Evolutionary conservation across 352 stramenopile species (phyloP), one percentile per base, ranked within the genome.

Genomic region (Elongisporangium prolatum): DNA sequence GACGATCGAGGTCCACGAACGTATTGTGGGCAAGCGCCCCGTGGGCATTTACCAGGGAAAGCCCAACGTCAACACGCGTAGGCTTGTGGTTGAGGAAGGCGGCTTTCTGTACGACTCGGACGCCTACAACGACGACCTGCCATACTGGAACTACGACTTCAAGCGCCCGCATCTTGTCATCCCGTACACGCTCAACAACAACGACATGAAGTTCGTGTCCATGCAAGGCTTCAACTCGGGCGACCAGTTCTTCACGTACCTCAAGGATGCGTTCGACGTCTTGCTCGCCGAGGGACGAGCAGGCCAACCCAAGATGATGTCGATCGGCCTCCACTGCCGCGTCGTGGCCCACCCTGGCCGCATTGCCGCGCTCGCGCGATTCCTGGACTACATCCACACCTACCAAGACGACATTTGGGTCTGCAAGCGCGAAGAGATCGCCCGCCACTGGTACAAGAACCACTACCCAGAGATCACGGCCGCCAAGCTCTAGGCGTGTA

Each of bases 21-120:
- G 92, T 22, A 57, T 98, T 21, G 62, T 97, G 28, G 93, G 92
- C 28, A 88, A 92, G 62, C 78, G 90, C 0, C 95, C 93, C 1
- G 79, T 97, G 56, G 94, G 96, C n/a, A 92, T 98, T 49, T 98
- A 98, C 68, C 93, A 98, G 75, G 96, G 94, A 58, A 98, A 97
- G 58, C 96, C 96, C 1, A 98, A 97, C 72, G 73, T 86, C 6
- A 96, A 95, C 59, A 98, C 95, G 40, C 81, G 94, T 25, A 75
- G 76, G 49, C 71, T 98, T 0, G 89, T 98, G 40, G 79, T 98
- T 7, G 77, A 95, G 22, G 92, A 98, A 75, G 92, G 91, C 58
- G 78, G 89, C n/a, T 98, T 98, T 56, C 65, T 98, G 52, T 98
- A 98, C 74, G 95, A 98, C 77, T 91, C 91, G 6, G 95, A 98